Conservation (phyloP, 2,329 filamentous ascomycete species). For the Corinectria fuckeliana region DNA sequence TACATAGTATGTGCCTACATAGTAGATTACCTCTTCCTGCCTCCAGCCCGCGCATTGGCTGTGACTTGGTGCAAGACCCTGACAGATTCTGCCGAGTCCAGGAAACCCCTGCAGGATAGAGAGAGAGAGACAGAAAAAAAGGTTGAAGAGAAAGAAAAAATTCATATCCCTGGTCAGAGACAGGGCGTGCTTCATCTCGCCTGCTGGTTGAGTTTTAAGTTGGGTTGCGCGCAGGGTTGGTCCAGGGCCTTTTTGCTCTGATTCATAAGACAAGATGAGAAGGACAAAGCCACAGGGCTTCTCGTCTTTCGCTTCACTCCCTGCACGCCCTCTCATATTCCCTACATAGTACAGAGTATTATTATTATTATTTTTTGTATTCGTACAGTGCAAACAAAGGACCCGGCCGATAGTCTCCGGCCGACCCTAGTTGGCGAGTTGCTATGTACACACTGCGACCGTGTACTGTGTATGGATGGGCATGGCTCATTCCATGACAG, state of each 20-base stretch:
- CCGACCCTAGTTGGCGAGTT: slow-evolving; percentile 22
- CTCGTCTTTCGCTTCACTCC: slow-evolving; percentile 5
- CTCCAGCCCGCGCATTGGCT: slow-evolving; percentile 1
- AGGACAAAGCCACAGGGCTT: slow-evolving; percentile 8
- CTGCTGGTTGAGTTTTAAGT: slow-evolving; percentile 8
- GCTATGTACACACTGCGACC: slow-evolving; percentile 9
- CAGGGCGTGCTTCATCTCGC: slow-evolving; percentile 10
- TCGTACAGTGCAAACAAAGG: not conserved
- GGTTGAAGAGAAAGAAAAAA: not conserved
- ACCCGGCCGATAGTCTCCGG: slow-evolving; percentile 28
- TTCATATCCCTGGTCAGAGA: slow-evolving; percentile 5
- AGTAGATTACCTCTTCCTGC: not conserved
- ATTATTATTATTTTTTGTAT: not conserved
- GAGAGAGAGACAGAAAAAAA: not conserved
- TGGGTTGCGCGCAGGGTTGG: slow-evolving; percentile 10
- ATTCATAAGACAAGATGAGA: slow-evolving; percentile 4
- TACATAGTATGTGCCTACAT: too few relatives aligned
- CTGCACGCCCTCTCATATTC: slow-evolving; percentile 14
- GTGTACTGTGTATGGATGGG: too few relatives aligned
- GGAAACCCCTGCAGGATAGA: not conserved
- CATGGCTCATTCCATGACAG: slow-evolving; percentile 25
- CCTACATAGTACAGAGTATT: too few relatives aligned
- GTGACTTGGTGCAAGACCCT: not conserved
- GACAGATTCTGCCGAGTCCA: slow-evolving; percentile 1
- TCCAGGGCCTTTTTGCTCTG: slow-evolving; percentile 10